Evolutionary conservation across 2,329 filamentous ascomycete species (phyloP).

Genomic region (Epichloe aotearoae): DNA sequence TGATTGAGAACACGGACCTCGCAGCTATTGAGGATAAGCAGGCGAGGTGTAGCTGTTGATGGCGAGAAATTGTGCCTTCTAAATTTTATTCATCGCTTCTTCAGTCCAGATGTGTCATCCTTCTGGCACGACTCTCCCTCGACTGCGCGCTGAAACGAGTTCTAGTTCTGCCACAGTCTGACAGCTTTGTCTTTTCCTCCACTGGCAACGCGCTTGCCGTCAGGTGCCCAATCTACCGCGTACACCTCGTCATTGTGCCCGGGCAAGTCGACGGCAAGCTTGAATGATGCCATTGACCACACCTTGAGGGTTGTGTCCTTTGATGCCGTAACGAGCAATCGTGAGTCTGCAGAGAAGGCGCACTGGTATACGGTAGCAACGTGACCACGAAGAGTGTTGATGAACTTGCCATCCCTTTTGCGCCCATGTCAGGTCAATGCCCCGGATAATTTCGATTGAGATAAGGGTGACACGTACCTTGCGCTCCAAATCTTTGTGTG

Average conservation of each 20-base stretch:
- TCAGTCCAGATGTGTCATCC: not conserved
- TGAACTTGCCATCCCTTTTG: constrained; percentile 55
- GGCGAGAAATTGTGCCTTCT: too few relatives aligned
- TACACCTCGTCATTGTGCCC: constrained; percentile 91
- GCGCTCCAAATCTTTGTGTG: constrained; percentile 87
- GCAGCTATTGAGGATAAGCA: too few relatives aligned
- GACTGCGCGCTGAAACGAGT: not conserved
- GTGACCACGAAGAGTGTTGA: constrained; percentile 78
- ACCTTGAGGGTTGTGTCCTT: constrained; percentile 93
- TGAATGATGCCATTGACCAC: constrained; percentile 80
- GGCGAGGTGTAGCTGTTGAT: too few relatives aligned
- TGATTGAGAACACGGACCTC: too few relatives aligned
- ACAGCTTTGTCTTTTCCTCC: constrained; percentile 85
- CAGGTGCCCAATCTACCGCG: constrained; percentile 87
- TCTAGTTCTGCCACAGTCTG: constrained; percentile 50
- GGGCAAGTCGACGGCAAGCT: constrained; percentile 67
- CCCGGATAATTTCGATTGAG: not conserved
- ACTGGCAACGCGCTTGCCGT: constrained; percentile 78
- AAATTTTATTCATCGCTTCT: not conserved
- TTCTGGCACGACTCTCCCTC: not conserved
- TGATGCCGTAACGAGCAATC: constrained; percentile 74
- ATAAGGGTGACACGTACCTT: constrained; percentile 29
- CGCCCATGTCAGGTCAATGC: not conserved
- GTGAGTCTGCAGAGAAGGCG: constrained; percentile 81
- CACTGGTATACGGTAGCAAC: constrained; percentile 85